Evolutionary conservation across 1,139 yeast species (phyloP).

Genomic region (Protomyces inouyei): DNA sequence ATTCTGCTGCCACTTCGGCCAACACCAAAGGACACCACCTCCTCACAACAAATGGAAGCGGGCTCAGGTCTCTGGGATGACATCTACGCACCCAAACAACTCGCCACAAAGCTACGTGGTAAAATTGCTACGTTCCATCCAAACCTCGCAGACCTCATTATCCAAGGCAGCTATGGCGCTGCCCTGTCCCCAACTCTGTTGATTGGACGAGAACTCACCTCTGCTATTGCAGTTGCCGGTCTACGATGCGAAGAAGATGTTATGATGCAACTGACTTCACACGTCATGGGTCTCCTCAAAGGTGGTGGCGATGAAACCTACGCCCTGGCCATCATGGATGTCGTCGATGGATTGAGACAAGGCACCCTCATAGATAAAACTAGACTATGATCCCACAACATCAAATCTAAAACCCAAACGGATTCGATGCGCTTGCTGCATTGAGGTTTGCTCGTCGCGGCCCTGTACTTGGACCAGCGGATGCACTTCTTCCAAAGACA

Average conservation of each 20-base stretch:
- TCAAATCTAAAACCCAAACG: conserved; percentile 10
- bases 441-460: conserved; percentile 8
- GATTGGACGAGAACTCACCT: conserved; percentile 14
- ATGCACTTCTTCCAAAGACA: conserved; percentile 12
- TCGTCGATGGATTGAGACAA: conserved; percentile 16
- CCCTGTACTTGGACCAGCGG: conserved; percentile 11
- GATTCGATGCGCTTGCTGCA: conserved; percentile 19
- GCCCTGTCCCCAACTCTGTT: conserved; percentile 14
- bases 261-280: conserved; percentile 16
- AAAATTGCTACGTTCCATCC: conserved; percentile 20
- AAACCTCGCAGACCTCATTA: conserved; percentile 12
- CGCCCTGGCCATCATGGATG: conserved; percentile 13
- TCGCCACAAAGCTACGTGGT: conserved; percentile 6
- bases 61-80: conserved; percentile 22
- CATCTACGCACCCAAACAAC: conserved; percentile 7
- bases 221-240: conserved; percentile 23
- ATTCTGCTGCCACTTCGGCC: background rate
- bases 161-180: conserved; percentile 15
- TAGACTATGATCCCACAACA: background rate
- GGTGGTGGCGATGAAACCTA: conserved; percentile 22
- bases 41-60: background rate
- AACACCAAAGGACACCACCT: background rate
- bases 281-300: conserved; percentile 22
- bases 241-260: conserved; percentile 24
- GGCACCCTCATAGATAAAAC: background rate